These are phyloP conservation scores for Fusarium protoensiforme DNA, from an alignment of 2,329 filamentous ascomycete genomes.

Conservation along the genomic window DNA sequence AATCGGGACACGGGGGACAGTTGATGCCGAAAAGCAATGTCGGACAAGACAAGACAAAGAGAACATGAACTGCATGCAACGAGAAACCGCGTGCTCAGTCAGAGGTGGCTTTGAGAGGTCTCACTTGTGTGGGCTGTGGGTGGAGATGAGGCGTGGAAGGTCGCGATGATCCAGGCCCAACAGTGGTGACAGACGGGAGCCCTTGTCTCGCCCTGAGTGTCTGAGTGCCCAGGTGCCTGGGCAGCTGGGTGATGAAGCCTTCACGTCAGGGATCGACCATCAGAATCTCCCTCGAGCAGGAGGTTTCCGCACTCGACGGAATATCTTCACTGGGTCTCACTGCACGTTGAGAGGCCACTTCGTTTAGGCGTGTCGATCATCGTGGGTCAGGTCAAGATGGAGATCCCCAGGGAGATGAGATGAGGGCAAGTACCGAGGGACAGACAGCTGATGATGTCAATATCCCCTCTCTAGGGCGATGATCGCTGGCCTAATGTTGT, in stretches of 20 bases:
- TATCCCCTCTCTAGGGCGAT: constrained; percentile 1
- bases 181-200: constrained; percentile 5
- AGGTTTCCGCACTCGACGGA: constrained; percentile 7
- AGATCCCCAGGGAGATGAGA: constrained; percentile 31
- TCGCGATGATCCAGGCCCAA: not conserved
- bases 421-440: constrained; percentile 22
- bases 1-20: constrained; percentile 17
- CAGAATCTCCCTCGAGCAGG: constrained; percentile 16
- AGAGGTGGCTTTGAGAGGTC: constrained; percentile 21
- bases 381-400: constrained; percentile 18
- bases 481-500: constrained; percentile 23
- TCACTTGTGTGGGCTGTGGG: constrained; percentile 13
- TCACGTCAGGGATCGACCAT: not conserved
- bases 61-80: not conserved
- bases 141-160: constrained; percentile 24
- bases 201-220: constrained; percentile 6
- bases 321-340: constrained; percentile 35
- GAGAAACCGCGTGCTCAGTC: constrained; percentile 25
- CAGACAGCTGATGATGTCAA: constrained; percentile 28
- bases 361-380: constrained; percentile 22
- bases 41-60: constrained; percentile 19
- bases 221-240: not conserved
- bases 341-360: constrained; percentile 15
- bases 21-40: constrained; percentile 30
- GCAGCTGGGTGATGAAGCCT: not conserved